phyloP scores from a whole-genome alignment of 345 rosid genomes.

The Geranium brycei region DNA sequence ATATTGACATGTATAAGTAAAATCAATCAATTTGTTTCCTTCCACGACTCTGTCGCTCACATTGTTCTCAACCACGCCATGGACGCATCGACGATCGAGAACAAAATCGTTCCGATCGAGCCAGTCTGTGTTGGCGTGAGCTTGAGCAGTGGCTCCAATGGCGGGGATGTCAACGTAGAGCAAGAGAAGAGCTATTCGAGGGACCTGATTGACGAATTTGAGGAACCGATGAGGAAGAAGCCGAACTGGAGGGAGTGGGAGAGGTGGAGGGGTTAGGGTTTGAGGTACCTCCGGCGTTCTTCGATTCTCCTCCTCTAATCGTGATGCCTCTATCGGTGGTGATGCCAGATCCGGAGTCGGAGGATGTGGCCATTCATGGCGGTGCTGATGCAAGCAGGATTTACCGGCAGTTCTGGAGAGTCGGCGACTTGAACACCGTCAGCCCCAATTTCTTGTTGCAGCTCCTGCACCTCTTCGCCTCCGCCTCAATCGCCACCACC shows the following conservation, averaged over 20 bases:
- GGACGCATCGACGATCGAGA: neutral
- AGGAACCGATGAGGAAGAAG: slow-evolving; percentile 19
- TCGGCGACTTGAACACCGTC: slow-evolving; percentile 19
- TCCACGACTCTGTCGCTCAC: neutral
- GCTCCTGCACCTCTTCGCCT: too few species aligned
- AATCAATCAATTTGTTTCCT: too few species aligned
- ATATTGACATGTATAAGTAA: too few species aligned
- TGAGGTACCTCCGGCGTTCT: neutral
- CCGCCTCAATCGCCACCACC: too few species aligned
- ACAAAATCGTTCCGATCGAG: neutral
- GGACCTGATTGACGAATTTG: neutral
- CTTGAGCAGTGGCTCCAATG: neutral
- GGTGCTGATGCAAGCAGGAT: slow-evolving; percentile 10
- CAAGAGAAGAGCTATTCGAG: neutral
- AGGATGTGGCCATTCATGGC: neutral
- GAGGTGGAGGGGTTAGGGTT: neutral
- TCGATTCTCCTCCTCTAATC: neutral
- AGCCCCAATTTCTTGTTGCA: too few species aligned
- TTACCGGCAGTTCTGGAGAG: slow-evolving; percentile 53
- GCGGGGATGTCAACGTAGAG: neutral
- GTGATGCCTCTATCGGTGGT: slow-evolving; percentile 2
- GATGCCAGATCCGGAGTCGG: neutral
- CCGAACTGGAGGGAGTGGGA: slow-evolving; percentile 3
- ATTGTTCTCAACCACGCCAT: neutral
- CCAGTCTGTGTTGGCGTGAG: neutral